Conservation (phyloP, 352 stramenopile species). For the Globisporangium viniferum region DNA sequence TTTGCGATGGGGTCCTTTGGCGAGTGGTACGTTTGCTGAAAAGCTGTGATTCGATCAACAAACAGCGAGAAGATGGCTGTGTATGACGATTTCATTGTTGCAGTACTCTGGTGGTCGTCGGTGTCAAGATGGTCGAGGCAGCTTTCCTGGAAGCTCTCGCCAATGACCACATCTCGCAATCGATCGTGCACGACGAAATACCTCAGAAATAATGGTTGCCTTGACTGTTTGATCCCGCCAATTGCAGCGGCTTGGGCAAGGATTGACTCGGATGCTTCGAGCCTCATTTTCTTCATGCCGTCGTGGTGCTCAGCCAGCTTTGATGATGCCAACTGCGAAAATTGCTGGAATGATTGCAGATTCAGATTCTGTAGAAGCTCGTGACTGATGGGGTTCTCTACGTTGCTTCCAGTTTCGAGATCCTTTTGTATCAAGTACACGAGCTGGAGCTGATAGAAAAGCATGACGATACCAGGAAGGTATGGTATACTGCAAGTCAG, state of each 20-base stretch:
- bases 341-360: neutral
- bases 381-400: neutral
- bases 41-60: conserved; percentile 23
- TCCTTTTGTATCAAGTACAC: conserved; percentile 34
- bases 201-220: conserved; percentile 19
- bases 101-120: no score
- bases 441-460: conserved; percentile 28
- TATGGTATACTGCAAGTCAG: neutral
- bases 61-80: conserved; percentile 27
- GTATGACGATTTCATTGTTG: neutral
- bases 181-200: conserved; percentile 42
- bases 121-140: neutral
- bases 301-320: conserved; percentile 1
- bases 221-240: neutral
- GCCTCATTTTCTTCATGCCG: neutral
- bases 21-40: conserved; percentile 20
- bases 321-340: neutral
- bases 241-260: neutral
- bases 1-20: neutral
- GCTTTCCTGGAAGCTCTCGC: conserved; percentile 15
- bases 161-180: conserved; percentile 33
- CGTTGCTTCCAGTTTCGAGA: conserved; percentile 12
- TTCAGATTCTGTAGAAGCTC: conserved; percentile 8
- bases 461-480: neutral
- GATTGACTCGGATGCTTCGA: neutral